Evolutionary conservation across 2,329 filamentous ascomycete genomes (phyloP), one percentile per base, ranked within the genome.

Genomic region (Mycogone perniciosa): DNA sequence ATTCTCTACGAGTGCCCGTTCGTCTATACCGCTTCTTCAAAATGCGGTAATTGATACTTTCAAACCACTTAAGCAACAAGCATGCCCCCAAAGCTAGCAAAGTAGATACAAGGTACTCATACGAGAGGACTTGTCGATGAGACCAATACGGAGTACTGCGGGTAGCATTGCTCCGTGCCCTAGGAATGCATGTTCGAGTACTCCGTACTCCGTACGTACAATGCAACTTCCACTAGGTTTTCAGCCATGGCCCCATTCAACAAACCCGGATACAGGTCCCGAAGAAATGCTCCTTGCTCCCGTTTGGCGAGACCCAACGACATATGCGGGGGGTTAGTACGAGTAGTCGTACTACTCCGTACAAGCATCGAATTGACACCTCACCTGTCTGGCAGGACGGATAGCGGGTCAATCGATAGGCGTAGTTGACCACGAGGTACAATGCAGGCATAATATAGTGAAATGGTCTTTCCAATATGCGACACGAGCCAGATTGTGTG

Each of bases 351-450:
- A 20, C 20, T 20, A 20, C 37, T 20, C 20, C 20, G 20, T 20
- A 20, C 20, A 27, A 41, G 30, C 31, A n/a, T 20, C 40, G 34
- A 27, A 20, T 27, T 6, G 20, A 11, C 20, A 26, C n/a, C 44
- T 7, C 41, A 30, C 42, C 39, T 50, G 42, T 31, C 37, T 40
- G 41, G 29, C 40, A 40, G 48, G 48, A 50, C 48, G 48, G 48
- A 37, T 50, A 50, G 48, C 41, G 42, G 42, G 48, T 41, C 48
- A 45, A 45, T 50, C 34, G 42, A 41, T 42, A 41, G 39, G 48
- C 46, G 43, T 30, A 27, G 26, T 37, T 43, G 38, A 27, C 48
- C 48, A 51, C 48, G 44, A 51, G 48, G 48, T 38, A 46, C 46
- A 48, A 48, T 42, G 30, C 46, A 39, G 20, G 35, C 13, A 27